Percentiles rank a stretch among this genome's conserved stretches.
Evolutionary conservation across 345 rosid genomes (phyloP).

Genomic region (Sapria himalayana): DNA sequence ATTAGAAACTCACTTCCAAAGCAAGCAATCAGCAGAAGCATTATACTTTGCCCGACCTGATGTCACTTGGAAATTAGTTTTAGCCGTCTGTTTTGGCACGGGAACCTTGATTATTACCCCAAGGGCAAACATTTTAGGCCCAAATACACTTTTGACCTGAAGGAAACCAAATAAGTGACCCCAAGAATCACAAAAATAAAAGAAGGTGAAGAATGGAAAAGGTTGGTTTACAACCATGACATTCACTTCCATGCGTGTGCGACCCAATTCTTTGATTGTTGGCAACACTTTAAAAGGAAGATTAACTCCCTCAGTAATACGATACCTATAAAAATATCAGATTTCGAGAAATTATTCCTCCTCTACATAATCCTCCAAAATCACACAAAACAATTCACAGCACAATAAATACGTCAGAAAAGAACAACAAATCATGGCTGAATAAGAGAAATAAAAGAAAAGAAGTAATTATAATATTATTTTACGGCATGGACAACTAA

Average conservation of each 20-base stretch:
- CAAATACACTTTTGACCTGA: constrained; percentile 99
- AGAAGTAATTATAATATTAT: too few species aligned
- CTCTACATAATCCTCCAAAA: too few species aligned
- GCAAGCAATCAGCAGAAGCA: constrained; percentile 87
- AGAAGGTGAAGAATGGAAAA: constrained; percentile 3
- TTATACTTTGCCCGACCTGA: constrained; percentile 93
- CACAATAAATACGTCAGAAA: too few species aligned
- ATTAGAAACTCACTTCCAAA: constrained; percentile 74
- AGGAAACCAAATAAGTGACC: constrained; percentile 9
- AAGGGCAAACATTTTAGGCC: constrained; percentile 98
- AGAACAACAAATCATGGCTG: too few species aligned
- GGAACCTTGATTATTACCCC: constrained; percentile 97
- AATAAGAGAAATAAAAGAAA: too few species aligned
- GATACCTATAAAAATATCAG: constrained; percentile 31
- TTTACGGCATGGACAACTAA: too few species aligned
- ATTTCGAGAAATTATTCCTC: not conserved
- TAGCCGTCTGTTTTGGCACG: constrained; percentile 96
- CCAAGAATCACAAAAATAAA: constrained; percentile 9
- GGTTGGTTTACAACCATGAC: constrained; percentile 43
- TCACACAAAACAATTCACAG: too few species aligned
- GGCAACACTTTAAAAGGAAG: constrained; percentile 94
- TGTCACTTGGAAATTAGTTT: constrained; percentile 91
- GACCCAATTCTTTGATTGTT: constrained; percentile 93
- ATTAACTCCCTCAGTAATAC: constrained; percentile 96
- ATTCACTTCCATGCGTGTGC: constrained; percentile 99